Conservation (phyloP, 352 stramenopile genomes). For the Phytophthora podocarpi region DNA sequence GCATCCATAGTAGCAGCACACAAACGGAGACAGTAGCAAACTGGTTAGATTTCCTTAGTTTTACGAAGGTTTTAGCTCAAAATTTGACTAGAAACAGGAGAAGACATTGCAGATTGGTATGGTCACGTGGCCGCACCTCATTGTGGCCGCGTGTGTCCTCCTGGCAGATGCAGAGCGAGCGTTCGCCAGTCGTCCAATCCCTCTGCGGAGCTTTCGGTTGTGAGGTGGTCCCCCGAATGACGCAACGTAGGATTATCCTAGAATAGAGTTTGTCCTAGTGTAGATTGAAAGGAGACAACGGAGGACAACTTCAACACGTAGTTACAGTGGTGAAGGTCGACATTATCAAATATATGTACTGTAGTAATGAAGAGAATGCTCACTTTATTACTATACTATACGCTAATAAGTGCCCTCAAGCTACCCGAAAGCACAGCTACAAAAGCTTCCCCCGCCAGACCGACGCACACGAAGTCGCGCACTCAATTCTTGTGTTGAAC, state of each 20-base stretch:
- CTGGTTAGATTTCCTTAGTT: constrained; percentile 30
- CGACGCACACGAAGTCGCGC: constrained; percentile 2
- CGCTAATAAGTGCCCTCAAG: constrained; percentile 42
- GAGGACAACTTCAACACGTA: too few species aligned
- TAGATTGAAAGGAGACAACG: too few species aligned
- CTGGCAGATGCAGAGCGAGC: constrained; percentile 6
- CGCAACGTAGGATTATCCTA: constrained; percentile 1
- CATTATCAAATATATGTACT: too few species aligned
- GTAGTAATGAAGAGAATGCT: constrained; percentile 43
- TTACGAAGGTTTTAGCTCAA: neutral
- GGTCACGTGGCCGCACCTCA: constrained; percentile 18
- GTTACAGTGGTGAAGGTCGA: too few species aligned
- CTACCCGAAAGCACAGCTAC: constrained; percentile 35
- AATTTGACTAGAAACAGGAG: constrained; percentile 2
- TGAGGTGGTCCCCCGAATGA: constrained; percentile 18
- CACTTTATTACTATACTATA: constrained; percentile 51
- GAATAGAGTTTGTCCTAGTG: neutral
- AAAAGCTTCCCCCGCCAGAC: constrained; percentile 24
- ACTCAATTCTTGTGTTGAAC: constrained; percentile 1
- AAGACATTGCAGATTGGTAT: neutral
- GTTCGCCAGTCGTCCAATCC: constrained; percentile 23
- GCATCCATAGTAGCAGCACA: constrained; percentile 20
- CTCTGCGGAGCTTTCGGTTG: constrained; percentile 17
- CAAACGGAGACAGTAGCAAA: constrained; percentile 26
- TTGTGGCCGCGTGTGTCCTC: constrained; percentile 10